Evolutionary conservation across 2,329 filamentous ascomycete genomes (phyloP), one percentile per base, ranked within the genome.

Genomic region (Pleoardoris graminearum): DNA sequence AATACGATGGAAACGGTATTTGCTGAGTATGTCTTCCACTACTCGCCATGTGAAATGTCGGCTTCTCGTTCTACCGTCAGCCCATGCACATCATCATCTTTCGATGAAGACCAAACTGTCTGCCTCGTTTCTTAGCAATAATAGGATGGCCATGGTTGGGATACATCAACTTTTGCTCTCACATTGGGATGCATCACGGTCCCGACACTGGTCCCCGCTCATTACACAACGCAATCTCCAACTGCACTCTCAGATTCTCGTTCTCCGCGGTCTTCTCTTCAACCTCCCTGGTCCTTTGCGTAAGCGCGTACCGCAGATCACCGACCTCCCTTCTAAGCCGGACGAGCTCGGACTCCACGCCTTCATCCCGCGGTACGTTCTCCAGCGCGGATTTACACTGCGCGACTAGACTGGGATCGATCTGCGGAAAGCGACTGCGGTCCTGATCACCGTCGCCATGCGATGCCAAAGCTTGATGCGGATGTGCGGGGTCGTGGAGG

Each of bases 201-300:
- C n/a, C n/a, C n/a, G n/a, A n/a, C n/a, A n/a, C n/a, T n/a, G n/a
- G n/a, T 2, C 33, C 32, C 27, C 51, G 48, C 33, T 51, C 51
- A 50, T 55, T 58, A 44, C 56, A 61, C 53, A 66, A 51, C 38
- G 61, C 61, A 55, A 69, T 60, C 39, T 70, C 67, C 1, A 69
- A 38, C 44, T 71, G 66, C 23, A 61, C 59, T 35, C 57, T 59
- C 30, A 71, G 43, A 11, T 53, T 55, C 30, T 65, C 59, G 55
- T 63, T 68, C 51, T 65, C 64, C 7, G 58, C 62, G 14, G 53
- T 56, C 55, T 61, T 65, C 35, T 67, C 59, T 25, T 66, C 60
- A n/a, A 66, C 25, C 33, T 68, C 66, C 32, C 65, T 66, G 3
- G 58, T 65, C 42, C 57, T 58, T 29, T 61, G 55, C 14, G 32